These are phyloP conservation scores for Neurospora africana DNA, from an alignment of 495 filamentous ascomycete genomes.

Conservation along the genomic window DNA sequence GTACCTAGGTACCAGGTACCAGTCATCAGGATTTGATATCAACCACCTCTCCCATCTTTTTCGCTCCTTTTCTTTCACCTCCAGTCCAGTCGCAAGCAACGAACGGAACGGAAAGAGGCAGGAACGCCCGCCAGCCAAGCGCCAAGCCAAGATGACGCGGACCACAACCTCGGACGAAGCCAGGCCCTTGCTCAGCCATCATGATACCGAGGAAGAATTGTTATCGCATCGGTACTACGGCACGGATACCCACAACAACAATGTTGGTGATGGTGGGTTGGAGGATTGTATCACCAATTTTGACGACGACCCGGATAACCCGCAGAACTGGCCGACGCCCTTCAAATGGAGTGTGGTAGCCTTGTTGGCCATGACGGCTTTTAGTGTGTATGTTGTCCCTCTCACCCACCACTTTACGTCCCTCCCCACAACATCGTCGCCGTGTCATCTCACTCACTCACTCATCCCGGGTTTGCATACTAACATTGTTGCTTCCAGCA, in stretches of 20 bases:
- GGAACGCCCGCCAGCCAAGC: background rate
- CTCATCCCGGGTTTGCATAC: too few species aligned
- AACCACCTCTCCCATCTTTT: too few species aligned
- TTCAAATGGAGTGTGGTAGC: conserved; percentile 42
- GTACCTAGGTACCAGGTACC: too few species aligned
- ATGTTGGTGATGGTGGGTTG: conserved; percentile 7
- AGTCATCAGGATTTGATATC: background rate
- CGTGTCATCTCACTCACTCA: too few species aligned
- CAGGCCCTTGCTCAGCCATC: background rate
- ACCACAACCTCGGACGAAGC: background rate
- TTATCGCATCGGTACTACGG: background rate
- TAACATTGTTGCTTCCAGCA: too few species aligned
- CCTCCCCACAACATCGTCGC: too few species aligned
- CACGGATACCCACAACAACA: background rate
- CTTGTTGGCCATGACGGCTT: conserved; percentile 40
- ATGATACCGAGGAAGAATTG: background rate
- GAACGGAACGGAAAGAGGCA: conserved; percentile 4
- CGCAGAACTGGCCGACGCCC: conserved; percentile 37
- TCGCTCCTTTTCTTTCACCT: too few species aligned
- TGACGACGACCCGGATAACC: conserved; percentile 41
- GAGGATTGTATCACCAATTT: conserved; percentile 28
- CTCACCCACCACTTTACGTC: too few species aligned
- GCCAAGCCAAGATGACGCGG: background rate
- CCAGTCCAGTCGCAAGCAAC: too few species aligned
- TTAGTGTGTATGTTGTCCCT: conserved; percentile 51